These are phyloP conservation scores for Sporothrix sp. DNA, from an alignment of 2,329 filamentous ascomycete genomes.

Conservation along the genomic window DNA sequence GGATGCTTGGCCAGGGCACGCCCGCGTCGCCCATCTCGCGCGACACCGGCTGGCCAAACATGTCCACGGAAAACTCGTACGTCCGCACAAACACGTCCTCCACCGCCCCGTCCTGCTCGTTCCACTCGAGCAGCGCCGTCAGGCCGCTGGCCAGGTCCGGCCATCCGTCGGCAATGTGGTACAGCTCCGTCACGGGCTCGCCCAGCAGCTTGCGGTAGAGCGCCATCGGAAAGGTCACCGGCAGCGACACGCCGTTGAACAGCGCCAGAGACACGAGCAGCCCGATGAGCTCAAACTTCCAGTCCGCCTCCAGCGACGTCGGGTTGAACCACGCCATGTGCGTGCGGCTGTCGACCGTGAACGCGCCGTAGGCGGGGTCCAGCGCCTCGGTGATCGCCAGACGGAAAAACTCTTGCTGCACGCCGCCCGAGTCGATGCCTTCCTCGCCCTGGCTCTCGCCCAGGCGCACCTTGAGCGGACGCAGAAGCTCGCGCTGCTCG, in stretches of 20 bases:
- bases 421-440: slow-evolving; percentile 86
- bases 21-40: slow-evolving; percentile 41
- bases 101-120: slow-evolving; percentile 62
- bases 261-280: slow-evolving; percentile 80
- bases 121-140: slow-evolving; percentile 63
- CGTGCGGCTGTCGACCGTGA: slow-evolving; percentile 66
- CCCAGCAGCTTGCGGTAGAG: slow-evolving; percentile 74
- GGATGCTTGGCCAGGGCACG: slow-evolving; percentile 46
- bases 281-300: slow-evolving; percentile 86
- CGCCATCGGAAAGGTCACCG: slow-evolving; percentile 75
- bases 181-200: slow-evolving; percentile 56
- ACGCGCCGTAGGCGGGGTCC: slow-evolving; percentile 67
- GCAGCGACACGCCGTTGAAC: slow-evolving; percentile 87
- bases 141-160: slow-evolving; percentile 69
- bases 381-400: slow-evolving; percentile 72
- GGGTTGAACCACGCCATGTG: slow-evolving; percentile 84
- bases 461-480: slow-evolving; percentile 80
- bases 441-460: slow-evolving; percentile 76
- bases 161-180: slow-evolving; percentile 82
- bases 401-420: slow-evolving; percentile 94
- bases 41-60: slow-evolving; percentile 47
- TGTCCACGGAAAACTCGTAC: slow-evolving; percentile 68
- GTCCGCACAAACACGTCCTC: slow-evolving; percentile 75
- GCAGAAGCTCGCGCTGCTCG: slow-evolving; percentile 68
- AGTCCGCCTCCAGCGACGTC: slow-evolving; percentile 67